Conservation (phyloP, 805 yeast genomes). For the Scheffersomyces coipomensis region DNA sequence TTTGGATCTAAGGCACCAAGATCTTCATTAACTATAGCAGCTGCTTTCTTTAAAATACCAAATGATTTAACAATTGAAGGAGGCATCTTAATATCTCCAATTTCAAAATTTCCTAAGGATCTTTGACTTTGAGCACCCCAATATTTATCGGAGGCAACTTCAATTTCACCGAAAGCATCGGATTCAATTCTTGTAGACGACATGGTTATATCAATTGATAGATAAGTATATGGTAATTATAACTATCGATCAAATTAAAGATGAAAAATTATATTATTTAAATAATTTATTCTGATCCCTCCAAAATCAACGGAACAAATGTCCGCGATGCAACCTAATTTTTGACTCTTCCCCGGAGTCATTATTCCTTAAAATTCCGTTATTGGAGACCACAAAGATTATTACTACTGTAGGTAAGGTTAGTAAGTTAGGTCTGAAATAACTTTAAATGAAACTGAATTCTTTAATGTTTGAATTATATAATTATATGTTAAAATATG, state of each 20-base stretch:
- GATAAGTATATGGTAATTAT: no score
- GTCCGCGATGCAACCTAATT: background rate
- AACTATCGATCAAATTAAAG: no score
- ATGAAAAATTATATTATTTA: no score
- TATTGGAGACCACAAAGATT: no score
- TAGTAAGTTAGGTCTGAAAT: no score
- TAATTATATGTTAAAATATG: no score
- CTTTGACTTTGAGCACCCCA: slow-evolving; percentile 42
- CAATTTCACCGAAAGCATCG: slow-evolving; percentile 39
- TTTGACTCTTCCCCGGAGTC: background rate
- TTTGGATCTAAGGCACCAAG: slow-evolving; percentile 32
- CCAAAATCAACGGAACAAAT: no score
- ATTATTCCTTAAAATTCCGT: background rate
- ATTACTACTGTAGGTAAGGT: no score
- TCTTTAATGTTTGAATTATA: no score
- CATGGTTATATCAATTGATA: no score
- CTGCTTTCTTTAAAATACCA: slow-evolving; percentile 37
- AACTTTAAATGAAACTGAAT: no score
- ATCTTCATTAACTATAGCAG: slow-evolving; percentile 35
- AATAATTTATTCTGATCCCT: no score
- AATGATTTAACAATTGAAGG: slow-evolving; percentile 32
- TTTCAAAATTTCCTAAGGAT: slow-evolving; percentile 36
- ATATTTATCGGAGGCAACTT: slow-evolving; percentile 31
- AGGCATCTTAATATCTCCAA: slow-evolving; percentile 38
- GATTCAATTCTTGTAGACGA: slow-evolving; percentile 26